Percentiles rank a stretch among this genome's conserved stretches.
These are phyloP conservation scores for Fraxinus platypoda DNA, from an alignment of 305 asterid genomes.

Conservation along the genomic window DNA sequence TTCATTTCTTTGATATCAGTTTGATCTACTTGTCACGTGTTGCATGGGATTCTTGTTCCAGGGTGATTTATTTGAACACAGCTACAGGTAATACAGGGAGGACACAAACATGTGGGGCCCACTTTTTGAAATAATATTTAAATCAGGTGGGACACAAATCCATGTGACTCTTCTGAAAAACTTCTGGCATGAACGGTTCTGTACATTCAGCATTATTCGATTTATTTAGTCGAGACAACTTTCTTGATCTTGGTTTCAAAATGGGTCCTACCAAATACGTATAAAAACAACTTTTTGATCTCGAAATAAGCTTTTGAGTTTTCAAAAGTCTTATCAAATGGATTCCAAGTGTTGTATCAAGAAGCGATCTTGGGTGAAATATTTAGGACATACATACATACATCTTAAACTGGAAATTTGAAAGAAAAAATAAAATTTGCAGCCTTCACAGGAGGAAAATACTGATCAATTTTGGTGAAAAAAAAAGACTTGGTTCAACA, in stretches of 20 bases:
- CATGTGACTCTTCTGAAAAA: no score
- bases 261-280: not conserved
- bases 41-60: not conserved
- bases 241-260: not conserved
- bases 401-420: not conserved
- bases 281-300: not conserved
- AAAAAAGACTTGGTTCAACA: no score
- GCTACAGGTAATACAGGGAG: no score
- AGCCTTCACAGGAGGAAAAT: not conserved
- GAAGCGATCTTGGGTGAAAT: not conserved
- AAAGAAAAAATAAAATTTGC: no score
- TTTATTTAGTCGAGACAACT: not conserved
- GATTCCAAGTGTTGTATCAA: no score
- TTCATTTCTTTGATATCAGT: constrained; percentile 11
- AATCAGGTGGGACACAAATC: no score
- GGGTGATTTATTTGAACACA: no score
- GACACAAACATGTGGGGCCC: no score
- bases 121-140: no score
- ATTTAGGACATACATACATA: not conserved
- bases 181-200: no score
- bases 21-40: not conserved
- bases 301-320: not conserved
- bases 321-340: no score
- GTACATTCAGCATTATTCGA: no score
- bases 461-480: not conserved